Evolutionary conservation across 106 monocot genomes (phyloP), one percentile per base, ranked within the genome.

Genomic region (Dendrobium nobile): DNA sequence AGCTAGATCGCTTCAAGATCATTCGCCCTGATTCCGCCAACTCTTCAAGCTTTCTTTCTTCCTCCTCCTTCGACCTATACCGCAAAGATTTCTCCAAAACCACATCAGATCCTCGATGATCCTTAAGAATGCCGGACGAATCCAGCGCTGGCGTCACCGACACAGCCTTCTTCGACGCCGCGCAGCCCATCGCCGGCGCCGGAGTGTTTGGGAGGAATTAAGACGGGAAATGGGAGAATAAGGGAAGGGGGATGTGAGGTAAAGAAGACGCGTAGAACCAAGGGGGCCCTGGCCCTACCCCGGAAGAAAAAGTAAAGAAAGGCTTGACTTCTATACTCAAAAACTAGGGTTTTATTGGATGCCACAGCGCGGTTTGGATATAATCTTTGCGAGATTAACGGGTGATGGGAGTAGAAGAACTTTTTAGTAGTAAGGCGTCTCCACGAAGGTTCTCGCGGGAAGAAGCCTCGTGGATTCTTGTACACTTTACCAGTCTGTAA

Each of bases 141-240:
- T 84, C 87, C 19, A 80, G 40, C 54, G 80, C 80, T 37, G 88
- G 90, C 75, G 88, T 88, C 67, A 90, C 84, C 24, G 85, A 80
- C 47, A 88, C 84, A 15, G 90, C 74, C 47, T 90, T 90, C 82
- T 88, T 88, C 61, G 90, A 88, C 33, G 73, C 80, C 51, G 84
- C 83, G 73, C 90, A 88, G 48, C 88, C 88, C 90, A 88, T 88
- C 73, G 56, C 79, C 41, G 56, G 37, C 19, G 33, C 26, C 40
- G 16, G 74, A 67, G 56, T 10, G 51, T 48, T 51, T 7, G 17
- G 27, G 18, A 19, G 10, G 76, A n/a, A 73, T 13, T 37, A 37
- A 73, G 19, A 73, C 43, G 4, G 42, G 3, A 9, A 70, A 1
- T 18, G 77, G 77, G 40, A 4, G 33, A 17, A 40, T 9, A 28